Percentiles rank a stretch among this genome's conserved stretches.
These are phyloP conservation scores for Fusarium decemcellulare DNA, from an alignment of 2,329 filamentous ascomycete genomes.

Conservation along the genomic window DNA sequence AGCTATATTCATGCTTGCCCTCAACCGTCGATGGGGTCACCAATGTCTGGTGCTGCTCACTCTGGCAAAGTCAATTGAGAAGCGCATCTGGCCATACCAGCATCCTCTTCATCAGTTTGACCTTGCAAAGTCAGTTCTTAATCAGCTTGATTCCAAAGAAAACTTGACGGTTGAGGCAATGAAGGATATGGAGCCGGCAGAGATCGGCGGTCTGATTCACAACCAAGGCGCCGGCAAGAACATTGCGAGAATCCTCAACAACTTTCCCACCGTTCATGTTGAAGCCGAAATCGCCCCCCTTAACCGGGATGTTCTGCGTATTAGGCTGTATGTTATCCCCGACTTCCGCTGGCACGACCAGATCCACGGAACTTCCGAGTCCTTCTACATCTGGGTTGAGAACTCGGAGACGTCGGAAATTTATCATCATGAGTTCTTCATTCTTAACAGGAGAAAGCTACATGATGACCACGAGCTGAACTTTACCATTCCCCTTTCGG, in stretches of 20 bases:
- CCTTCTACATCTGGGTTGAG: conserved; percentile 99
- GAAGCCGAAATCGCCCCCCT: conserved; percentile 96
- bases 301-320: conserved; percentile 94
- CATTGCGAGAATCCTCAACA: conserved; percentile 85
- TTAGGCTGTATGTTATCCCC: conserved; percentile 86
- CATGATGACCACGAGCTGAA: conserved; percentile 98
- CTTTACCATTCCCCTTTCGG: conserved; percentile 95
- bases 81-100: conserved; percentile 93
- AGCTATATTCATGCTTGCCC: conserved; percentile 95
- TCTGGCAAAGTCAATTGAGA: conserved; percentile 97
- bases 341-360: conserved; percentile 97
- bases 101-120: conserved; percentile 98
- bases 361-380: conserved; percentile 93
- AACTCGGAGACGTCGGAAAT: conserved; percentile 98
- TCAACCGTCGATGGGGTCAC: conserved; percentile 96
- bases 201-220: conserved; percentile 92
- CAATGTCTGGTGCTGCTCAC: conserved; percentile 93
- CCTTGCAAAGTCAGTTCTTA: conserved; percentile 84
- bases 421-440: conserved; percentile 98
- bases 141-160: conserved; percentile 87
- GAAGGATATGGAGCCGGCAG: conserved; percentile 92
- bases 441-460: conserved; percentile 89
- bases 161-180: conserved; percentile 83
- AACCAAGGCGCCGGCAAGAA: conserved; percentile 90
- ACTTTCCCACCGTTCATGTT: conserved; percentile 92